Evolutionary conservation across 345 rosid genomes (phyloP).

Genomic region (Geranium brycei): DNA sequence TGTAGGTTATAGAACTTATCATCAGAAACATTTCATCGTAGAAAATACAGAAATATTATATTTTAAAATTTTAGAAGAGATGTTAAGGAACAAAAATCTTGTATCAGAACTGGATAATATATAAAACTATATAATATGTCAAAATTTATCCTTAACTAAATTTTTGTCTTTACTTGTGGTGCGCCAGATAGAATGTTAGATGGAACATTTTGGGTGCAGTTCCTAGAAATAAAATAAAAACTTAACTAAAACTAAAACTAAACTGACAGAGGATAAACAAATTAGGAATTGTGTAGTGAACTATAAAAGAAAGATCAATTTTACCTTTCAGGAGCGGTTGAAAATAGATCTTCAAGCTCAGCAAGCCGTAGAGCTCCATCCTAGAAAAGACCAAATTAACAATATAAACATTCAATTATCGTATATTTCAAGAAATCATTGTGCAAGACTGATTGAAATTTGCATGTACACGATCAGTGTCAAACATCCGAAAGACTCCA

Average conservation of each 20-base stretch:
- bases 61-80: neutral
- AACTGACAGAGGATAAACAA: neutral
- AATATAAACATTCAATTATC: conserved; percentile 5
- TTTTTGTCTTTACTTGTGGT: neutral
- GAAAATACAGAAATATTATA: neutral
- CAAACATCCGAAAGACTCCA: conserved; percentile 53
- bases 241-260: neutral
- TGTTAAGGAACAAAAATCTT: neutral
- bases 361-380: conserved; percentile 54
- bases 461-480: conserved; percentile 52
- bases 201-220: neutral
- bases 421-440: neutral
- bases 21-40: neutral
- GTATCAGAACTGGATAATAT: neutral
- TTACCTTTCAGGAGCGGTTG: conserved; percentile 74
- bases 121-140: neutral
- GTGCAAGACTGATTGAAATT: conserved; percentile 3
- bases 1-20: neutral
- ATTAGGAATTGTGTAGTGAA: neutral
- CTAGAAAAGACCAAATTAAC: conserved; percentile 25
- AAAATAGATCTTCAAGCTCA: conserved; percentile 59
- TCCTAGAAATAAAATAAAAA: neutral
- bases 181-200: neutral
- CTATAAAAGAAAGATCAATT: neutral
- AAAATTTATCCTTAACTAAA: too few species aligned